A percentile compares a stretch with the other conserved stretches of the same genome.
phyloP scores from a whole-genome alignment of 768 basidiomycete genomes.

The Podaxis pistillaris region DNA sequence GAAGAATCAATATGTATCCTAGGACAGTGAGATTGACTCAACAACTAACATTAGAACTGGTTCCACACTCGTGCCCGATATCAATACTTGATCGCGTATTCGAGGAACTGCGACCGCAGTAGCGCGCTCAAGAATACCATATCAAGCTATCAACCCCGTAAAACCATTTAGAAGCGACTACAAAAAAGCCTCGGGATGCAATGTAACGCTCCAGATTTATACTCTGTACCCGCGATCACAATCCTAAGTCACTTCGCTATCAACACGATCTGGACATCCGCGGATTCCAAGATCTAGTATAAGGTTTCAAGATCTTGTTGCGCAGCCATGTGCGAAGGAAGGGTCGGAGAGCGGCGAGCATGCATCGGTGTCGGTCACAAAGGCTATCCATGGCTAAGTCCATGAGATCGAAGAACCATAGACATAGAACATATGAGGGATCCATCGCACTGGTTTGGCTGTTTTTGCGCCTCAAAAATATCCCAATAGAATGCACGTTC shows the following conservation, averaged over 20 bases:
- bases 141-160: conserved; percentile 26
- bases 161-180: conserved; percentile 32
- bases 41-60: no score
- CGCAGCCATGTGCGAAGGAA: conserved; percentile 28
- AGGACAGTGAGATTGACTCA: no score
- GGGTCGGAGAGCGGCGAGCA: conserved; percentile 32
- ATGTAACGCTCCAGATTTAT: conserved; percentile 30
- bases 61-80: no score
- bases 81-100: no score
- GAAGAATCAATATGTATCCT: no score
- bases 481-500: conserved; percentile 29
- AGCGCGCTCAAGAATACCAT: no score
- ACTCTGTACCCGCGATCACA: conserved; percentile 33
- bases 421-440: conserved; percentile 37
- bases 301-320: conserved; percentile 30
- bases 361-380: not conserved
- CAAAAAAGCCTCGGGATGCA: conserved; percentile 33
- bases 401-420: not conserved
- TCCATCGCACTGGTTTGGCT: conserved; percentile 31
- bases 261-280: conserved; percentile 32
- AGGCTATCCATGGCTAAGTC: no score
- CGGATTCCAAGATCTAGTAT: conserved; percentile 35
- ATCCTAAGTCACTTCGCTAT: conserved; percentile 37
- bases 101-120: no score
- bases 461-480: conserved; percentile 20